Percentiles rank a stretch among this genome's conserved stretches.
These are phyloP conservation scores for Aspergillus ostianus DNA, from an alignment of 495 filamentous ascomycete genomes.

Conservation along the genomic window DNA sequence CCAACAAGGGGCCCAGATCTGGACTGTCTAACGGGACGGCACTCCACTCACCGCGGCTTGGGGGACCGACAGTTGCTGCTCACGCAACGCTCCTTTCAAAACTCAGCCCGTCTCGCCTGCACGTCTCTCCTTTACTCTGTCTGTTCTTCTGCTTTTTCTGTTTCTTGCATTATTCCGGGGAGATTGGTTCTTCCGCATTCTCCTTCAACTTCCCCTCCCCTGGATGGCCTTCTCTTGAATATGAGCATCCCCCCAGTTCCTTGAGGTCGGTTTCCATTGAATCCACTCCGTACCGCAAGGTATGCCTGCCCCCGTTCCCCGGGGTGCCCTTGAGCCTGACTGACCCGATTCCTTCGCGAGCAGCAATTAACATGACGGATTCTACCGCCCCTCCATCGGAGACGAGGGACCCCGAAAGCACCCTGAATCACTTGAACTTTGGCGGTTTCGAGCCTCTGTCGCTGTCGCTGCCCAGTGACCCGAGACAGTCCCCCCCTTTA, in stretches of 20 bases:
- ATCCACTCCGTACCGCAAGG: neutral
- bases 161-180: neutral
- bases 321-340: neutral
- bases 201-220: neutral
- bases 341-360: neutral
- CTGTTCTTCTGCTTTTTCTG: neutral
- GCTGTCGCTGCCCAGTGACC: slow-evolving; percentile 21
- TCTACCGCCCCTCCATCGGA: slow-evolving; percentile 20
- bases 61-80: slow-evolving; percentile 23
- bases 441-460: slow-evolving; percentile 27
- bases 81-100: slow-evolving; percentile 28
- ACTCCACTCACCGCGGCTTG: slow-evolving; percentile 24
- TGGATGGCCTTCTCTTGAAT: neutral
- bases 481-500: slow-evolving; percentile 33
- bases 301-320: too few relatives aligned
- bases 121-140: neutral
- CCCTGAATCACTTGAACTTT: slow-evolving; percentile 18
- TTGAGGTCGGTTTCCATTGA: neutral
- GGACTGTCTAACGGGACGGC: too few relatives aligned
- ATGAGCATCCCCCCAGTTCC: neutral
- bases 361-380: slow-evolving; percentile 28
- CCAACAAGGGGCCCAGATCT: too few relatives aligned
- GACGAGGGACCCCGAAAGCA: slow-evolving; percentile 21
- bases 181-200: neutral
- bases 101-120: slow-evolving; percentile 1